Evolutionary conservation across 2,329 filamentous ascomycete genomes (phyloP).

Genomic region (Xylariaceae sp.): DNA sequence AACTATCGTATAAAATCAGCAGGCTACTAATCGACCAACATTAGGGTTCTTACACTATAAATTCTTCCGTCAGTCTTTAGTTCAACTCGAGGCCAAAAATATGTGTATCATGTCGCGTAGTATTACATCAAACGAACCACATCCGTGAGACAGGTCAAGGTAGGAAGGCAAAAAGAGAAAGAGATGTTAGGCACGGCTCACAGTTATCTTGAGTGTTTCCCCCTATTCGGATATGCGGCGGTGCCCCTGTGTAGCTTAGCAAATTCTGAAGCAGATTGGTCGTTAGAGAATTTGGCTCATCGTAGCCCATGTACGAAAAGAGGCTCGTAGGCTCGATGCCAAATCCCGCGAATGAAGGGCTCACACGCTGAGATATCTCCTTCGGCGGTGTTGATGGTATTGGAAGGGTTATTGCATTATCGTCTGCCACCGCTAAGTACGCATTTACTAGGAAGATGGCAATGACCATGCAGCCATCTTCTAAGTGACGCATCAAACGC

Average conservation of each 20-base stretch:
- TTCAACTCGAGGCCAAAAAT: too few species aligned
- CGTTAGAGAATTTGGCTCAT: constrained; percentile 41
- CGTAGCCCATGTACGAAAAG: constrained; percentile 47
- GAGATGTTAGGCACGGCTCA: too few species aligned
- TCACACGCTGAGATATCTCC: constrained; percentile 25
- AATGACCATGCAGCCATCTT: too few species aligned
- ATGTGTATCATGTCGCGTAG: too few species aligned
- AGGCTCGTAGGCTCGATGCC: constrained; percentile 53
- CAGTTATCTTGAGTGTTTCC: constrained; percentile 50
- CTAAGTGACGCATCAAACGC: too few species aligned
- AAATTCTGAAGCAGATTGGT: constrained; percentile 49
- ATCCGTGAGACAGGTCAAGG: too few species aligned
- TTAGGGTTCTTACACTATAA: too few species aligned
- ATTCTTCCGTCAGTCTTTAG: too few species aligned
- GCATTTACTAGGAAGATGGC: neutral
- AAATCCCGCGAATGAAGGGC: constrained; percentile 47
- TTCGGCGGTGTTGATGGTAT: constrained; percentile 11
- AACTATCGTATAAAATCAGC: too few species aligned
- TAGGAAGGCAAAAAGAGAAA: too few species aligned
- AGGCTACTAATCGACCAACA: too few species aligned
- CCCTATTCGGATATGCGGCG: constrained; percentile 47
- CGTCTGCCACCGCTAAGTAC: neutral
- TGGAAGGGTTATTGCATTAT: constrained; percentile 1
- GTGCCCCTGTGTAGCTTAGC: constrained; percentile 45
- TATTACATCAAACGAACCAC: too few species aligned